Evolutionary conservation across 225 moss, liverwort and hornwort species (phyloP).

Genomic region (Takakia lepidozioides): DNA sequence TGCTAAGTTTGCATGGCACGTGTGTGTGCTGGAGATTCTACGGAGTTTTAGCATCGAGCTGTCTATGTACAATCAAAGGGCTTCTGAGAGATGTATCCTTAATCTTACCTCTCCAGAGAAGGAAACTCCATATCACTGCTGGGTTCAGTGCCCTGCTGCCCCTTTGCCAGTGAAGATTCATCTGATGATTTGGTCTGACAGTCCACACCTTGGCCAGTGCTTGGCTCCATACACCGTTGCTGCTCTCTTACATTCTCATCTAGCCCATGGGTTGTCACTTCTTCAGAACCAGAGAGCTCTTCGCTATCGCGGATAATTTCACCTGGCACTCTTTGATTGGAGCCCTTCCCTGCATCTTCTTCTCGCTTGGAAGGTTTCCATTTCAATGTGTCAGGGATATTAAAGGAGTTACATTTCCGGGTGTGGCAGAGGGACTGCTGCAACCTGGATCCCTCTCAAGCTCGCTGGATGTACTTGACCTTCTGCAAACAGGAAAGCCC

Average conservation of each 20-base stretch:
- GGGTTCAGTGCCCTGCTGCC: conserved; percentile 8
- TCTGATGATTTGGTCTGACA: conserved; percentile 19
- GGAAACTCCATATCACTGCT: conserved; percentile 9
- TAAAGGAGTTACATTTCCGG: conserved; percentile 38
- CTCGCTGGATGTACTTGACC: conserved; percentile 44
- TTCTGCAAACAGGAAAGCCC: too few relatives aligned
- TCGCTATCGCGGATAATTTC: conserved; percentile 8
- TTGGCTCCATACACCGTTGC: conserved; percentile 10
- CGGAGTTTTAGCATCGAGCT: too few relatives aligned
- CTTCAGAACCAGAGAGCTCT: conserved; percentile 14
- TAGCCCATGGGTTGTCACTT: conserved; percentile 4
- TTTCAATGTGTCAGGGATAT: conserved; percentile 38
- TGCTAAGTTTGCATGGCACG: too few relatives aligned
- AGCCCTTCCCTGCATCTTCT: conserved; percentile 35
- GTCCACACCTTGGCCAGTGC: conserved; percentile 5
- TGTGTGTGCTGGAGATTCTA: too few relatives aligned
- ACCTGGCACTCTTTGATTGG: conserved; percentile 15
- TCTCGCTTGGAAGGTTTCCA: conserved; percentile 42
- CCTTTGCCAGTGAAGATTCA: conserved; percentile 17
- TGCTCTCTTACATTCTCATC: conserved; percentile 13
- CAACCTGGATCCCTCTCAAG: conserved; percentile 28
- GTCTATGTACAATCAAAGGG: too few relatives aligned
- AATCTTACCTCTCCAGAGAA: conserved; percentile 30
- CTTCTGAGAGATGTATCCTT: too few relatives aligned
- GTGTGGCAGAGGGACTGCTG: conserved; percentile 29